Evolutionary conservation across 2,329 filamentous ascomycete genomes (phyloP).

Genomic region (Metarhizium album): DNA sequence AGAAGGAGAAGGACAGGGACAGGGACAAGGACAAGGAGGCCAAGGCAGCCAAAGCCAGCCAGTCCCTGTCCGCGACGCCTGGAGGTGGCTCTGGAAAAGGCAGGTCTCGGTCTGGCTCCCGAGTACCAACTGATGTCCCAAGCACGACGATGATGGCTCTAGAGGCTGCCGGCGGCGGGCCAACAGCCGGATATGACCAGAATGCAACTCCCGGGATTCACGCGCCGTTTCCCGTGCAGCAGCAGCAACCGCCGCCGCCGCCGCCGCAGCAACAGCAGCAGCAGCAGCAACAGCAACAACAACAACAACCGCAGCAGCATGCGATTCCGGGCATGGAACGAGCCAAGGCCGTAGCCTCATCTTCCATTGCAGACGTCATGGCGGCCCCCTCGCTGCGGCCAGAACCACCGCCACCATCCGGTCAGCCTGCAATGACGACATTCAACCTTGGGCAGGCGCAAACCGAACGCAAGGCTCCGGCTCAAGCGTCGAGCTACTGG

Average conservation of each 20-base stretch:
- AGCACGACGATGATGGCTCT: conserved; percentile 22
- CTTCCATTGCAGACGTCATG: conserved; percentile 42
- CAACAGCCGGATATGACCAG: conserved; percentile 29
- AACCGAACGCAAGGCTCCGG: conserved; percentile 39
- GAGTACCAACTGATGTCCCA: conserved; percentile 27
- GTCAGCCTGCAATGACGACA: conserved; percentile 36
- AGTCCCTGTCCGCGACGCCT: conserved; percentile 37
- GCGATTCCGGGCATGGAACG: conserved; percentile 23
- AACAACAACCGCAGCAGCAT: conserved; percentile 9
- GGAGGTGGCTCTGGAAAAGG: conserved; percentile 26
- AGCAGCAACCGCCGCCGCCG: conserved; percentile 12
- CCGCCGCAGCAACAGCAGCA: conserved; percentile 9
- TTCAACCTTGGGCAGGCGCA: conserved; percentile 38
- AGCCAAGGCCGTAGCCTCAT: conserved; percentile 21
- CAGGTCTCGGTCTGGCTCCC: conserved; percentile 45
- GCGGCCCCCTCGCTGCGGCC: conserved; percentile 45
- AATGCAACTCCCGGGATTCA: conserved; percentile 28
- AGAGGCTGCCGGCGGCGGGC: conserved; percentile 29
- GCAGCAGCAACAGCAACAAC: conserved; percentile 1
- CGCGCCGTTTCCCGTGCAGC: conserved; percentile 25
- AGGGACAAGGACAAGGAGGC: conserved; percentile 27
- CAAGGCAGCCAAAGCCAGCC: conserved; percentile 29
- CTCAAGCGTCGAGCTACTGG: conserved; percentile 73
- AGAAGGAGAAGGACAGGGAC: conserved; percentile 24
- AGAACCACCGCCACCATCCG: conserved; percentile 36